Evolutionary conservation across 805 yeast genomes (phyloP).

Genomic region (Lipomyces sp.): DNA sequence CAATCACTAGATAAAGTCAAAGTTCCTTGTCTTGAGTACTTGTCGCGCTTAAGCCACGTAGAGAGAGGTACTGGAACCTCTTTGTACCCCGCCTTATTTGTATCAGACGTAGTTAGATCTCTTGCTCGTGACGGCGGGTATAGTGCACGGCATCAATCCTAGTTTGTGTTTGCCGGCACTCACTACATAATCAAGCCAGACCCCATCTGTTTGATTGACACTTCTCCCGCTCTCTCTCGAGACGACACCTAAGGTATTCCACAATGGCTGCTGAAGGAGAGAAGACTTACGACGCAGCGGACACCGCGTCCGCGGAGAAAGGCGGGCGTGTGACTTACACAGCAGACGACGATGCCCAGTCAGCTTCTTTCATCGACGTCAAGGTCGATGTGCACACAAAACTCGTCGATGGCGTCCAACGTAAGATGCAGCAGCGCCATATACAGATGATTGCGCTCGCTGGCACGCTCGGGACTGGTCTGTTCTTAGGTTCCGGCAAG

Average conservation of each 20-base stretch:
- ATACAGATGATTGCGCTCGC: slow-evolving; percentile 79
- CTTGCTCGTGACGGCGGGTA: not conserved
- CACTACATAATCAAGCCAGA: not conserved
- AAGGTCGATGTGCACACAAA: slow-evolving; percentile 31
- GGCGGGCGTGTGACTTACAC: not conserved
- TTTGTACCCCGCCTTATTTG: not conserved
- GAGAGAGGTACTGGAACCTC: no score
- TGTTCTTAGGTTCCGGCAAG: slow-evolving; percentile 50
- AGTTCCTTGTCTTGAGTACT: no score
- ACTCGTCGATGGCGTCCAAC: slow-evolving; percentile 34
- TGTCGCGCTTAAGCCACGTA: no score
- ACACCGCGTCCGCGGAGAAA: not conserved
- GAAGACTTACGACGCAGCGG: slow-evolving; percentile 2
- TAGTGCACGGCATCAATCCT: not conserved
- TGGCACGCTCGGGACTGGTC: slow-evolving; percentile 81
- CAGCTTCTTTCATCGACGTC: slow-evolving; percentile 15
- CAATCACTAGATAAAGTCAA: not conserved
- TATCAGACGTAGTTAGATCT: not conserved
- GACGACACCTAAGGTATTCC: not conserved
- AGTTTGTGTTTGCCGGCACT: not conserved
- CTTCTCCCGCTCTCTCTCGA: not conserved
- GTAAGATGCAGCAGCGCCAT: slow-evolving; percentile 69
- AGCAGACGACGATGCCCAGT: slow-evolving; percentile 11
- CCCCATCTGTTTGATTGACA: not conserved
- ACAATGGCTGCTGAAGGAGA: not conserved